These are phyloP conservation scores for Ascodesmis nigricans DNA, from an alignment of 495 filamentous ascomycete species.

Conservation along the genomic window DNA sequence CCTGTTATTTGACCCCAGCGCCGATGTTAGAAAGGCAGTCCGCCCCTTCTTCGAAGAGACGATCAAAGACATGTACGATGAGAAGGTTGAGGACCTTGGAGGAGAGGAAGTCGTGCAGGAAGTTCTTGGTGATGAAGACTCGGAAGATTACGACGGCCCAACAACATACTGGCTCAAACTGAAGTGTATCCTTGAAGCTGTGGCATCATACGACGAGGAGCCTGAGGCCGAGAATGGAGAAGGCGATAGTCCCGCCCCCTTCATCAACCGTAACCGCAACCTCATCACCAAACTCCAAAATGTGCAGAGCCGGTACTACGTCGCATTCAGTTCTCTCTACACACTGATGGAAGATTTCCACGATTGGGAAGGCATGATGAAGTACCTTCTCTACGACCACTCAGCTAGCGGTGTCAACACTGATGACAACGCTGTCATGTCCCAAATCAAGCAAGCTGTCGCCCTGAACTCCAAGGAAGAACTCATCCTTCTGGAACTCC, in stretches of 20 bases:
- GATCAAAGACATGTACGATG: constrained; percentile 59
- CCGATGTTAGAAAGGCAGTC: constrained; percentile 63
- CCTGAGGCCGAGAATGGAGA: constrained; percentile 24
- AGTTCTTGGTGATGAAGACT: constrained; percentile 34
- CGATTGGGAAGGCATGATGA: constrained; percentile 72
- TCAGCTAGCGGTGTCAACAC: constrained; percentile 33
- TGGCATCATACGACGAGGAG: constrained; percentile 52
- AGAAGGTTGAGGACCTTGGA: constrained; percentile 60
- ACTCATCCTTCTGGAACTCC: constrained; percentile 60
- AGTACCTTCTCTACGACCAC: constrained; percentile 82
- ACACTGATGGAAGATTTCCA: constrained; percentile 43
- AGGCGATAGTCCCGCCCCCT: constrained; percentile 26
- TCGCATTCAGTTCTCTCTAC: no score
- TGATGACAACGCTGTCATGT: constrained; percentile 33
- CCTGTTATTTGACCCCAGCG: constrained; percentile 69
- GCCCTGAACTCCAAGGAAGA: constrained; percentile 61
- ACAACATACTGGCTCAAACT: constrained; percentile 69
- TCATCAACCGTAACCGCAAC: no score
- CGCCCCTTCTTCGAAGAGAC: constrained; percentile 74
- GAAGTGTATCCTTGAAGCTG: constrained; percentile 67
- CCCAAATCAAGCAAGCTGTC: constrained; percentile 39
- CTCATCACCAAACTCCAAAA: no score
- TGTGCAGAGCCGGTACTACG: no score
- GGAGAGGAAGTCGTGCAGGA: constrained; percentile 59
- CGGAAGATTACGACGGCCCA: constrained; percentile 52